Percentiles rank a stretch among this genome's conserved stretches.
phyloP scores from a whole-genome alignment of 2,329 filamentous ascomycete species.

The Nemania bipapillata region DNA sequence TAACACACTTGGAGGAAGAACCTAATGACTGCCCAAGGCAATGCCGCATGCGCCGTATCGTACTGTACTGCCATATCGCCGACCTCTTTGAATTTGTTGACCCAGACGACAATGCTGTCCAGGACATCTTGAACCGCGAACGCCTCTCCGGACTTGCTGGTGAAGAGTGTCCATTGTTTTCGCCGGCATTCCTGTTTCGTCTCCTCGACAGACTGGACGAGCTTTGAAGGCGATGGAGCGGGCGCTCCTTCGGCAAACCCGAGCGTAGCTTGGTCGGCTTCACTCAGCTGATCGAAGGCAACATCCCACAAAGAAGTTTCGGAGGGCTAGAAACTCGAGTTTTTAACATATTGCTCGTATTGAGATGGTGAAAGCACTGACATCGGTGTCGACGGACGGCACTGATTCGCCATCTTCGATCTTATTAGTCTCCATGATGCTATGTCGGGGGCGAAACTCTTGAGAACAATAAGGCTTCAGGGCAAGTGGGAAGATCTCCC shows the following conservation, averaged over 20 bases:
- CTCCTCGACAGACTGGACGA: neutral
- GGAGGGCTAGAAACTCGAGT: neutral
- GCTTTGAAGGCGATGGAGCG: conserved; percentile 2
- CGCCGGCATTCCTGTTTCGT: neutral
- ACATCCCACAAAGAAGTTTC: conserved; percentile 16
- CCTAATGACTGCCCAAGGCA: conserved; percentile 28
- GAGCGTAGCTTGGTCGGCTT: conserved; percentile 4
- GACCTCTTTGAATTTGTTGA: conserved; percentile 31
- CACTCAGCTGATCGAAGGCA: conserved; percentile 1
- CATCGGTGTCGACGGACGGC: too few species aligned
- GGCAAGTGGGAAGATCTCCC: too few species aligned
- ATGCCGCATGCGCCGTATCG: conserved; percentile 29
- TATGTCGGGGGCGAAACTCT: too few species aligned
- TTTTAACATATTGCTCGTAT: neutral
- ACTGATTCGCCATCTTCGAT: too few species aligned
- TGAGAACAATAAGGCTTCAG: too few species aligned
- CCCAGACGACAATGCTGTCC: conserved; percentile 22
- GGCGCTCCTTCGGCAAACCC: conserved; percentile 5
- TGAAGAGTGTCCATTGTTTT: conserved; percentile 15
- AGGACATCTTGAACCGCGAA: neutral
- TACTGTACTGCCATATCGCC: conserved; percentile 27
- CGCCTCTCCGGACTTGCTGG: conserved; percentile 1
- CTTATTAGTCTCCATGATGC: too few species aligned
- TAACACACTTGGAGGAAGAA: conserved; percentile 3
- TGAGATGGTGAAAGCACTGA: too few species aligned